Conservation (phyloP, 2,329 filamentous ascomycete species). For the Periglandula ipomoeae region DNA sequence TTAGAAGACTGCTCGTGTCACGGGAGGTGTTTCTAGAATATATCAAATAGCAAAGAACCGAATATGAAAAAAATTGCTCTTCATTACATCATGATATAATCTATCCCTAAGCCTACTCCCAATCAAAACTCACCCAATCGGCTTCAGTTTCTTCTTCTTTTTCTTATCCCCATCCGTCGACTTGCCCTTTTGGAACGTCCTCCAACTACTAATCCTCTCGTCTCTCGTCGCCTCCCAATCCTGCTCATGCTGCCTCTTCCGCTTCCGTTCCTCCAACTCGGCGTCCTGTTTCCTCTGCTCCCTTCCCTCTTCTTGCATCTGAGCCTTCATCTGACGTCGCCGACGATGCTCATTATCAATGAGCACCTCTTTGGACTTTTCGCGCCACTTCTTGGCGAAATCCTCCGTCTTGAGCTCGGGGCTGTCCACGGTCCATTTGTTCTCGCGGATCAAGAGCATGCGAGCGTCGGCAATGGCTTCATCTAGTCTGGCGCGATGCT, state of each 20-base stretch:
- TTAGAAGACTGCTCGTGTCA: too few species aligned
- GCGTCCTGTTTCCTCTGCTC: constrained; percentile 80
- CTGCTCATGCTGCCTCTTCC: constrained; percentile 85
- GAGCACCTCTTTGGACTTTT: constrained; percentile 82
- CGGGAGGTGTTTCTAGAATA: too few species aligned
- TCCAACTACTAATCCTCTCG: constrained; percentile 86
- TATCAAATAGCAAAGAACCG: constrained; percentile 10
- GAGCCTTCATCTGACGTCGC: constrained; percentile 77
- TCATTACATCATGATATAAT: constrained; percentile 2
- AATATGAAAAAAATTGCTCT: neutral
- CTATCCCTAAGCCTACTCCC: neutral
- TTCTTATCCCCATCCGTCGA: constrained; percentile 44
- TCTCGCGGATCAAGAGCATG: constrained; percentile 87
- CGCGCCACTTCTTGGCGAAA: constrained; percentile 78
- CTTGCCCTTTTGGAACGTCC: constrained; percentile 76
- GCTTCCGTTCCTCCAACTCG: constrained; percentile 70
- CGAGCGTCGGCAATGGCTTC: constrained; percentile 94
- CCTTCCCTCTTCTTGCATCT: constrained; percentile 93
- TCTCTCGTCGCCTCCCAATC: constrained; percentile 93
- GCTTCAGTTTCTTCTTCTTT: constrained; percentile 64
- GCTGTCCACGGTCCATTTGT: constrained; percentile 85
- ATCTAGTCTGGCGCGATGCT: constrained; percentile 76
- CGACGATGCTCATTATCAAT: constrained; percentile 86
- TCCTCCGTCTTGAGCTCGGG: constrained; percentile 76
- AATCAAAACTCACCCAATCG: constrained; percentile 37